Base-by-base conservation (phyloP, 768 basidiomycete genomes). In the Roridomyces roridus region DNA sequence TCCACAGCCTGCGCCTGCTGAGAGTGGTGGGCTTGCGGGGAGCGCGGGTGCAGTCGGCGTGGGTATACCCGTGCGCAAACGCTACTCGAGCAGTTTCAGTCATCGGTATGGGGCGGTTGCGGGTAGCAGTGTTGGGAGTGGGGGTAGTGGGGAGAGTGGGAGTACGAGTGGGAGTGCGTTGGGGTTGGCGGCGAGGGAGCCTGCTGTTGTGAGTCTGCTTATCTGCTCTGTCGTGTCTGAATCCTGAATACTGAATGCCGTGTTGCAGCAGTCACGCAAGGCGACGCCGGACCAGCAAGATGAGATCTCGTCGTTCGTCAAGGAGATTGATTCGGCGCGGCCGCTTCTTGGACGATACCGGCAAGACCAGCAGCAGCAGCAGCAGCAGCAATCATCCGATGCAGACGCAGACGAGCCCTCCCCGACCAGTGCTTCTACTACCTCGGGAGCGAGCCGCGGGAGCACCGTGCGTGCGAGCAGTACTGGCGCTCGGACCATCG, bases 51-150 rank as follows among this genome's bases (percentile, higher is more conserved):
- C 51, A 48, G 26, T 17, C 29, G 46, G 2, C 36, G 23, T 3
- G 51, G 39, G 36, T 42, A 57, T 64, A 49, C 73, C 72, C 11
- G 51, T 65, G 25, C 75, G 85, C 35, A 89, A 88, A 69, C 77
- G 89, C 7, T 93, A 91, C 73, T 89, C 87, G 41, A 90, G 88
- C 62, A 89, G 85, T 57, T 93, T 93, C 67, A 85, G 87, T 10
- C 85, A 92, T 68, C 80, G 91, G 40, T 89, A 89, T 67, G 73
- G 70, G 20, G 67, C 75, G 14, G 72, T 78, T 6, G 65, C 65
- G 26, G 70, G 70, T 5, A 64, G 70, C 35, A 69, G 74, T 51
- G 68, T 77, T 1, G 73, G 78, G 8, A 80, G 79, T 49, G 77
- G 73, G 28, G 73, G 65, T 4, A 68, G 67, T 50, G 64, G 63